Conservation (phyloP, 2,329 filamentous ascomycete species). For the Endothia cerciana region DNA sequence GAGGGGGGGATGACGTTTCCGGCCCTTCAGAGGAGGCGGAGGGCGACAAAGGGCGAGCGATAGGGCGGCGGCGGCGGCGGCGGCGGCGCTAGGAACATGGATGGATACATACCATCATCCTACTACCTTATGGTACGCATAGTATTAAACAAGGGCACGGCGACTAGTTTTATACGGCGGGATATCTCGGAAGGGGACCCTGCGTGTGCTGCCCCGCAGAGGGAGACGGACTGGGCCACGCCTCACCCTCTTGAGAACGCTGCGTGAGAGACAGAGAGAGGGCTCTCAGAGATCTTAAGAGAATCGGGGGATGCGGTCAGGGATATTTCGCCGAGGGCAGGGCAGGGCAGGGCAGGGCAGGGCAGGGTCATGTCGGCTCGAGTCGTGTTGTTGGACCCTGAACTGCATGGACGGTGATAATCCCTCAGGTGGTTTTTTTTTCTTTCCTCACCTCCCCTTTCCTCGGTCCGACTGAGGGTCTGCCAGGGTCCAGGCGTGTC, state of each 20-base stretch:
- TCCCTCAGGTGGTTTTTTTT: not conserved
- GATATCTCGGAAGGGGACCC: not conserved
- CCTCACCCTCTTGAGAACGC: no score
- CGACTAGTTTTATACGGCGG: no score
- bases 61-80: no score
- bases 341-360: not conserved
- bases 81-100: no score
- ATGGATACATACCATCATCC: no score
- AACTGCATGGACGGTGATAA: not conserved
- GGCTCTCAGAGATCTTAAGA: not conserved
- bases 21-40: no score
- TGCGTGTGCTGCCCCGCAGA: not conserved
- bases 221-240: not conserved
- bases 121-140: no score
- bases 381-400: not conserved
- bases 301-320: not conserved
- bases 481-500: no score
- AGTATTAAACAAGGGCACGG: no score
- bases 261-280: not conserved
- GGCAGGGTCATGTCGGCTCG: not conserved
- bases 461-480: not conserved
- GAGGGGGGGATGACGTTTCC: not conserved
- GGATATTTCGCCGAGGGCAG: conserved; percentile 16
- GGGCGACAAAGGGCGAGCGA: no score
- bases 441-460: not conserved